Conservation (phyloP, 805 yeast genomes). For the Tetrapisispora fleetii region DNA sequence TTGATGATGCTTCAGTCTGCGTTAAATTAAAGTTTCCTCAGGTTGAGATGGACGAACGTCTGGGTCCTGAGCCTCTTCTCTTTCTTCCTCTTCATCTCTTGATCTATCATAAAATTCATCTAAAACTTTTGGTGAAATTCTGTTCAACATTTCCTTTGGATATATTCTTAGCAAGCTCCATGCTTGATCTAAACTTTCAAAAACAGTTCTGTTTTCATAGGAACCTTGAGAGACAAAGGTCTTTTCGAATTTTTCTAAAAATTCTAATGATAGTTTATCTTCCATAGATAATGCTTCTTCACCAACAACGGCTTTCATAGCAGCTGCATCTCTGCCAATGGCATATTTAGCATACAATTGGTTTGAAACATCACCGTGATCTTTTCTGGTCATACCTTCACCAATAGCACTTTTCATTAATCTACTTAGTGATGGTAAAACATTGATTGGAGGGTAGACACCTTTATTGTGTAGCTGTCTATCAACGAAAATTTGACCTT, state of each 20-base stretch:
- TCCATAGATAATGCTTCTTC: slow-evolving; percentile 97
- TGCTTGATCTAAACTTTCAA: slow-evolving; percentile 94
- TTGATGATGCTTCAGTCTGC: not conserved
- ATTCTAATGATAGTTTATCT: slow-evolving; percentile 94
- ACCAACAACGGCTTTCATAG: slow-evolving; percentile 99
- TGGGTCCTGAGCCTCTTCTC: slow-evolving; percentile 30
- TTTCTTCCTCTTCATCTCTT: slow-evolving; percentile 54
- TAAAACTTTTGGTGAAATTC: slow-evolving; percentile 95
- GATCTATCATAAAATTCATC: slow-evolving; percentile 92
- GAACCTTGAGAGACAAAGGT: slow-evolving; percentile 94
- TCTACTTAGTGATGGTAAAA: slow-evolving; percentile 93
- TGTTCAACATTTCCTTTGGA: slow-evolving; percentile 97
- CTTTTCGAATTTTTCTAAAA: slow-evolving; percentile 95
- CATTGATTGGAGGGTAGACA: slow-evolving; percentile 97
- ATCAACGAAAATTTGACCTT: slow-evolving; percentile 96
- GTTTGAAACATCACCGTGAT: slow-evolving; percentile 98
- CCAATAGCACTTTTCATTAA: slow-evolving; percentile 99
- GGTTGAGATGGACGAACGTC: slow-evolving; percentile 6
- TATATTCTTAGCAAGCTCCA: slow-evolving; percentile 97
- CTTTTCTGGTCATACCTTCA: slow-evolving; percentile 99
- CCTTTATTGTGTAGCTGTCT: slow-evolving; percentile 95
- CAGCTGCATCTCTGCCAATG: slow-evolving; percentile 99
- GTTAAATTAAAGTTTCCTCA: slow-evolving; percentile 21
- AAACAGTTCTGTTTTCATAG: slow-evolving; percentile 88
- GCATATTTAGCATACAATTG: slow-evolving; percentile 99